Percentiles rank a stretch among this genome's conserved stretches.
These are phyloP conservation scores for Sporisorium reilianum DNA, from an alignment of 1,284 basidiomycete species.

Conservation along the genomic window DNA sequence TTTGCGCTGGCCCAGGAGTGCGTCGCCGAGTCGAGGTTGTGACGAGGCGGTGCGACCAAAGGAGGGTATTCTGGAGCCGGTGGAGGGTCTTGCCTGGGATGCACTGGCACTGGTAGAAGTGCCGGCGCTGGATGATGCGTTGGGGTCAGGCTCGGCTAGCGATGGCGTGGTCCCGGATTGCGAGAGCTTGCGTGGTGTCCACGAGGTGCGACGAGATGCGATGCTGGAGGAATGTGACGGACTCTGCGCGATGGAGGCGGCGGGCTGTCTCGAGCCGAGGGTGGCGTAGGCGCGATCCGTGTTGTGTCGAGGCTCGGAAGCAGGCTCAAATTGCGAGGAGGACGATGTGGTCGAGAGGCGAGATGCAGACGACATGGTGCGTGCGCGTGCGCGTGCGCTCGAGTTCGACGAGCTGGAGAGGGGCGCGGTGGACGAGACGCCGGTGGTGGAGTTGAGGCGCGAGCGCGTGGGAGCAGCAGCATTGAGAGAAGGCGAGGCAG, in stretches of 20 bases:
- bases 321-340: slow-evolving; percentile 10
- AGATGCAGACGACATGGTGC: slow-evolving; percentile 39
- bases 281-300: slow-evolving; percentile 29
- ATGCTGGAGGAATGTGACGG: slow-evolving; percentile 12
- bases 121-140: slow-evolving; percentile 9
- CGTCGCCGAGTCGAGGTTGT: slow-evolving; percentile 49
- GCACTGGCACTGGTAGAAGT: neutral
- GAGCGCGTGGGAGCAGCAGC: slow-evolving; percentile 17
- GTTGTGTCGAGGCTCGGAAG: slow-evolving; percentile 8
- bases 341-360: slow-evolving; percentile 13
- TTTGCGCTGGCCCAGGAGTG: slow-evolving; percentile 47
- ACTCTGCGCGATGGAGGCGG: slow-evolving; percentile 13
- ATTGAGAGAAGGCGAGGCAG: slow-evolving; percentile 8
- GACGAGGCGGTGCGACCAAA: slow-evolving; percentile 32
- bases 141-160: slow-evolving; percentile 33
- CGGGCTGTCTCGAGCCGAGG: slow-evolving; percentile 16
- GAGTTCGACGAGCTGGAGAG: slow-evolving; percentile 28
- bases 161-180: slow-evolving; percentile 6
- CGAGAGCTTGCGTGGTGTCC: slow-evolving; percentile 31
- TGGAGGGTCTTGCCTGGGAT: slow-evolving; percentile 23
- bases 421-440: slow-evolving; percentile 16
- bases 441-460: slow-evolving; percentile 37
- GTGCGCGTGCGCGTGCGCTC: slow-evolving; percentile 17
- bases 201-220: slow-evolving; percentile 34
- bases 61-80: slow-evolving; percentile 45